Percentiles rank a stretch among this genome's conserved stretches.
phyloP scores from a whole-genome alignment of 2,329 filamentous ascomycete genomes.

The Camptophora hylomeconis region DNA sequence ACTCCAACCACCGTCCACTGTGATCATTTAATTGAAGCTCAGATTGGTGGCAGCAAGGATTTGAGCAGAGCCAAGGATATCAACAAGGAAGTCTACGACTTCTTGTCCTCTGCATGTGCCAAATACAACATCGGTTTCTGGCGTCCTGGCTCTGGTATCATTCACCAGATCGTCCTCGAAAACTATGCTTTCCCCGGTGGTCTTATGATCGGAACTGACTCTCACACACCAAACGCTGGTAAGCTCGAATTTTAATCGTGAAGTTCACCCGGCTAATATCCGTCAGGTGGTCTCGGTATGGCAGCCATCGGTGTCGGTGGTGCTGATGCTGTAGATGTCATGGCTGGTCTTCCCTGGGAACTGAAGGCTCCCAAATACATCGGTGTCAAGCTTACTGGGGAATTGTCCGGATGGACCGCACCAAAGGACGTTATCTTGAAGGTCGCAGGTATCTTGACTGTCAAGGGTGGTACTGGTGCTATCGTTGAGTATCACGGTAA shows the following conservation, averaged over 20 bases:
- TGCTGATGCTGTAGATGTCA: constrained; percentile 96
- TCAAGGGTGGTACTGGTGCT: constrained; percentile 85
- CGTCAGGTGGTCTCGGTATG: constrained; percentile 64
- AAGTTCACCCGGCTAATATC: not conserved
- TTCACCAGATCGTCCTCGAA: constrained; percentile 96
- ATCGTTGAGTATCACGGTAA: constrained; percentile 45
- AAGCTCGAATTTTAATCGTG: constrained; percentile 2
- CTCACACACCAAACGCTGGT: constrained; percentile 93
- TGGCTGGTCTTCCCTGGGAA: constrained; percentile 96
- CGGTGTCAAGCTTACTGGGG: constrained; percentile 85
- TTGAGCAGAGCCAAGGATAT: constrained; percentile 77
- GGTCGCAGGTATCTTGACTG: constrained; percentile 90
- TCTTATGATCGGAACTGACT: constrained; percentile 95
- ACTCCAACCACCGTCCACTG: constrained; percentile 96
- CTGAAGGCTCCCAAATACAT: constrained; percentile 96
- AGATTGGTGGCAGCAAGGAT: constrained; percentile 88
- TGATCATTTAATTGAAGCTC: constrained; percentile 97
- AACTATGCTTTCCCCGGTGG: constrained; percentile 99
- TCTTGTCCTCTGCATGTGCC: constrained; percentile 81
- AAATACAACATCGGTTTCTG: constrained; percentile 99
- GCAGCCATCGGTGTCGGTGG: constrained; percentile 91
- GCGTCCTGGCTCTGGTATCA: constrained; percentile 96
- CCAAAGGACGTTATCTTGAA: constrained; percentile 97
- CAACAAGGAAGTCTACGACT: constrained; percentile 99
- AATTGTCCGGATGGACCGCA: constrained; percentile 79